Percentiles rank a stretch among this genome's conserved stretches.
phyloP scores from a whole-genome alignment of 2,329 filamentous ascomycete genomes.

The Pseudogymnoascus sp. region DNA sequence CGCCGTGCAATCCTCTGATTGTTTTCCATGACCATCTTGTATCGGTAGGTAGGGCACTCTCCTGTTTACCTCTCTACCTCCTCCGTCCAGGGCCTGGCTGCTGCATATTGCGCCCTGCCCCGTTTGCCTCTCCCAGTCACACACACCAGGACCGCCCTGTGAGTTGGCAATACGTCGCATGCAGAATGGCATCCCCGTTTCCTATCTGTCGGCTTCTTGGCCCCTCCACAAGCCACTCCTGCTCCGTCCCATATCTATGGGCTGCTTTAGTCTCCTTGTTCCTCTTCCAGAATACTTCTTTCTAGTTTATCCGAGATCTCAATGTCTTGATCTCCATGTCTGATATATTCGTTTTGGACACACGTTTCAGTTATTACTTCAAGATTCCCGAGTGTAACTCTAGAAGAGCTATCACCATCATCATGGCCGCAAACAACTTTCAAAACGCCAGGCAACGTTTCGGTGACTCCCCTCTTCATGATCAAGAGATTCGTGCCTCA shows the following conservation, averaged over 20 bases:
- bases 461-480: slow-evolving; percentile 5
- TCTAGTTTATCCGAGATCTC: slow-evolving; percentile 6
- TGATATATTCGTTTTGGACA: slow-evolving; percentile 5
- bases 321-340: slow-evolving; percentile 8
- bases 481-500: neutral
- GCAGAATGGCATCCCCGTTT: slow-evolving; percentile 9
- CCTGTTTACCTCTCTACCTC: neutral
- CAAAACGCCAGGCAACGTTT: slow-evolving; percentile 4
- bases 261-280: slow-evolving; percentile 3
- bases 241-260: slow-evolving; percentile 1
- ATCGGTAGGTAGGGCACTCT: neutral
- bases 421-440: slow-evolving; percentile 7
- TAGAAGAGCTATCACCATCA: neutral
- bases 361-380: slow-evolving; percentile 4
- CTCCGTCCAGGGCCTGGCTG: neutral
- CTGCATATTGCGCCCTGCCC: slow-evolving; percentile 6
- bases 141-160: slow-evolving; percentile 6
- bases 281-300: slow-evolving; percentile 7
- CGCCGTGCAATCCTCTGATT: slow-evolving; percentile 5
- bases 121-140: slow-evolving; percentile 2
- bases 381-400: slow-evolving; percentile 8
- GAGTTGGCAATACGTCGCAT: slow-evolving; percentile 6
- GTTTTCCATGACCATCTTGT: slow-evolving; percentile 5
- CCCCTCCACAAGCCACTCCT: neutral
- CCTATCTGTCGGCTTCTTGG: slow-evolving; percentile 1